Percentiles rank a stretch among this genome's conserved stretches.
Conservation (phyloP, 352 stramenopile species). For the Pythium phragmiticola region DNA sequence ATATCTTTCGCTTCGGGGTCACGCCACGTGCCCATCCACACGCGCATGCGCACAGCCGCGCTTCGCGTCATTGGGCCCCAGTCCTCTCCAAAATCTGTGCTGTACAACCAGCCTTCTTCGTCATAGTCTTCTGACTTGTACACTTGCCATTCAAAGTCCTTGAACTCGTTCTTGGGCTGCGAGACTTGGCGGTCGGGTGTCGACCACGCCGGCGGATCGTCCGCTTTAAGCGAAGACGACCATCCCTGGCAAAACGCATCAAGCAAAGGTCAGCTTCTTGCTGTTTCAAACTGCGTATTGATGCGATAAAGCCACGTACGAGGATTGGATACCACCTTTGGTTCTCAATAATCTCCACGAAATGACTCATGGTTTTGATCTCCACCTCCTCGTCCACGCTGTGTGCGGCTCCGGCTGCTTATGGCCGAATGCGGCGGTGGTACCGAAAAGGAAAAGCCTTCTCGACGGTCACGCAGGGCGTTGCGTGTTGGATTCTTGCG, state of each 20-base stretch:
- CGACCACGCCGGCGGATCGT: constrained; percentile 74
- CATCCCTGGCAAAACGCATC: constrained; percentile 48
- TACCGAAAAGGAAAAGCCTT: not conserved
- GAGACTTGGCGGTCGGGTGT: constrained; percentile 42
- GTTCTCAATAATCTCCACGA: constrained; percentile 81
- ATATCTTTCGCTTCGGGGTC: constrained; percentile 31
- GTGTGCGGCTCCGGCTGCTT: not conserved
- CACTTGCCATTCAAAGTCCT: constrained; percentile 66
- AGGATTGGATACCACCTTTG: constrained; percentile 82
- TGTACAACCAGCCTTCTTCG: constrained; percentile 83
- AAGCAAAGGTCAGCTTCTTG: not conserved
- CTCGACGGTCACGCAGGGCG: too few species aligned
- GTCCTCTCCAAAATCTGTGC: constrained; percentile 59
- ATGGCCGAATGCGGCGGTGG: not conserved
- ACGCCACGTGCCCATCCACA: constrained; percentile 62
- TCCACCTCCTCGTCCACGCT: not conserved
- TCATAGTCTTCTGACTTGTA: constrained; percentile 87
- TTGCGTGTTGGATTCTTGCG: not conserved
- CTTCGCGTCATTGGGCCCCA: constrained; percentile 58
- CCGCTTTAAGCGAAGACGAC: constrained; percentile 60
- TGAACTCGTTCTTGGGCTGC: constrained; percentile 54
- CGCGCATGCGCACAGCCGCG: constrained; percentile 73
- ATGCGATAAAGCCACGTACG: constrained; percentile 31
- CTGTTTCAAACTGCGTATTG: not conserved
- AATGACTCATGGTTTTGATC: constrained; percentile 15